Conservation (phyloP, 371 early-diverging fungal species). For the Umbelopsis sp. region DNA sequence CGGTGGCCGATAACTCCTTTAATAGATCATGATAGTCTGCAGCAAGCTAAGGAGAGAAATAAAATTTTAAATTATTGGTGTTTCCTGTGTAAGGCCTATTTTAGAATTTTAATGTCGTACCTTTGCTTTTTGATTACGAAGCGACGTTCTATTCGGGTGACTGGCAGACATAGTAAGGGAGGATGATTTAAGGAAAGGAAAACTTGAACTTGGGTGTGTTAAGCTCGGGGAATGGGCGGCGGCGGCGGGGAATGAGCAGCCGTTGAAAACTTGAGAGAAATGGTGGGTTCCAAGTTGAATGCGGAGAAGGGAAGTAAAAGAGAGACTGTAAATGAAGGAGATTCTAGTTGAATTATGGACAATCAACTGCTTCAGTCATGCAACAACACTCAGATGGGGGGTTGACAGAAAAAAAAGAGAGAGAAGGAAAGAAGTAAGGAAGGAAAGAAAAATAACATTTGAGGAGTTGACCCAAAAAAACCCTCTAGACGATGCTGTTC, state of each 20-base stretch:
- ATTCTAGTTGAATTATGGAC: background rate
- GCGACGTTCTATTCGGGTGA: slow-evolving; percentile 6
- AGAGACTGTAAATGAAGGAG: slow-evolving; percentile 1
- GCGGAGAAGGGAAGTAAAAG: background rate
- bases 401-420: background rate
- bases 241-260: no score
- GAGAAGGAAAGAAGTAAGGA: background rate
- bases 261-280: no score
- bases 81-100: background rate
- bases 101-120: slow-evolving; percentile 23
- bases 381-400: slow-evolving; percentile 1
- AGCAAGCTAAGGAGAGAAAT: slow-evolving; percentile 39
- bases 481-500: background rate
- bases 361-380: slow-evolving; percentile 12
- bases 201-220: background rate
- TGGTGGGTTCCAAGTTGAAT: background rate
- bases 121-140: slow-evolving; percentile 34
- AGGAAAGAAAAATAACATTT: slow-evolving; percentile 24
- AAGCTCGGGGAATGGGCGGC: background rate
- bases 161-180: slow-evolving; percentile 3
- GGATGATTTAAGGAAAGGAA: slow-evolving; percentile 10
- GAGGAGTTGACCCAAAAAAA: no score
- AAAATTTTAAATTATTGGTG: background rate
- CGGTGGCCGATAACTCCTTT: slow-evolving; percentile 48
- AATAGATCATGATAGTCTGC: slow-evolving; percentile 52